phyloP scores from a whole-genome alignment of 2,329 filamentous ascomycete species.

The Monosporascus sp. region DNA sequence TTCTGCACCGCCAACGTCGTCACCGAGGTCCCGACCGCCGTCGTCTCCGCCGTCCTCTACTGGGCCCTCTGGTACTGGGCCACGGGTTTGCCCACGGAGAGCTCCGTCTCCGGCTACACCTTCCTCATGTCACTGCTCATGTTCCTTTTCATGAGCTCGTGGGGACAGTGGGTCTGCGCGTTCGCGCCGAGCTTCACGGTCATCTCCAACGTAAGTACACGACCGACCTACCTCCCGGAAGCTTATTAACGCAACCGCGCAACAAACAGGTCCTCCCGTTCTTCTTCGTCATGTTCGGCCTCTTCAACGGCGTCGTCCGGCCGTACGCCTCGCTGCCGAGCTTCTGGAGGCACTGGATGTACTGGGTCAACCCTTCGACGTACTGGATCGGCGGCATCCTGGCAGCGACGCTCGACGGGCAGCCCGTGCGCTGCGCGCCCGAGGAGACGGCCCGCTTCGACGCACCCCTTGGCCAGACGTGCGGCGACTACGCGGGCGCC shows the following conservation, averaged over 20 bases:
- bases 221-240: neutral
- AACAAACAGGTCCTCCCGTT: constrained; percentile 58
- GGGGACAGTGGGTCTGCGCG: constrained; percentile 82
- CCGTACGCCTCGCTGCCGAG: constrained; percentile 60
- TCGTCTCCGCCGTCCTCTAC: constrained; percentile 62
- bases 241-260: neutral
- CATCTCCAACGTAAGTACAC: constrained; percentile 57
- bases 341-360: constrained; percentile 72
- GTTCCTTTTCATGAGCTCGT: constrained; percentile 68
- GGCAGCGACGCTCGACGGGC: constrained; percentile 52
- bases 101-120: constrained; percentile 64
- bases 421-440: constrained; percentile 43
- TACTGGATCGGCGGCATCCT: constrained; percentile 71
- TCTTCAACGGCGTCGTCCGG: constrained; percentile 75
- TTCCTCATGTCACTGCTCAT: constrained; percentile 77
- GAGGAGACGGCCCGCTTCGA: constrained; percentile 44
- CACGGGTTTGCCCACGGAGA: constrained; percentile 62
- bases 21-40: constrained; percentile 66
- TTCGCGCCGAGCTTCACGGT: constrained; percentile 76
- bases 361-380: constrained; percentile 63
- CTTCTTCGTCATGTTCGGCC: constrained; percentile 72
- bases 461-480: constrained; percentile 60
- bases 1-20: constrained; percentile 71
- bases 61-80: constrained; percentile 75
- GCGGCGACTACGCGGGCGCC: constrained; percentile 55